Percentiles rank a stretch among this genome's conserved stretches.
phyloP scores from a whole-genome alignment of 1,284 basidiomycete genomes.

The Rhodotorula sp. region DNA sequence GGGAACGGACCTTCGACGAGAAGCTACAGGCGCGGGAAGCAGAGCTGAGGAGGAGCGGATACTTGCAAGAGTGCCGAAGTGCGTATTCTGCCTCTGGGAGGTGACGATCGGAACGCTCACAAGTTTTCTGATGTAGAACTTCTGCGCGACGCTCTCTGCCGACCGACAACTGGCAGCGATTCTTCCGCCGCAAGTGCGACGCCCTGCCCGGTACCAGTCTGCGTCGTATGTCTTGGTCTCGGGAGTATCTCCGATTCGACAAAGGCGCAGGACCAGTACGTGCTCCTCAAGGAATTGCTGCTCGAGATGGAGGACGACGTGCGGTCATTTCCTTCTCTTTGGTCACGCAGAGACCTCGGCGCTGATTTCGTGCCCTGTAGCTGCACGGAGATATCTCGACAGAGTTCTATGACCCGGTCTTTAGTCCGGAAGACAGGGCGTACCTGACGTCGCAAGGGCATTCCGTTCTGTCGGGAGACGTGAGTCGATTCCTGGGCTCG shows the following conservation, averaged over 20 bases:
- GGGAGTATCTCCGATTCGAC: constrained; percentile 34
- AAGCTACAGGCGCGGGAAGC: constrained; percentile 15
- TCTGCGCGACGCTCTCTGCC: constrained; percentile 11
- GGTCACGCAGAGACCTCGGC: too few species aligned
- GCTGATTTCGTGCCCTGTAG: neutral
- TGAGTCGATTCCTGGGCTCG: neutral
- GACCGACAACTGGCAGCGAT: too few species aligned
- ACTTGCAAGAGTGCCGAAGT: constrained; percentile 25
- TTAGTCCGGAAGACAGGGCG: constrained; percentile 17
- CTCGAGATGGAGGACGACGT: constrained; percentile 21
- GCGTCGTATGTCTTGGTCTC: constrained; percentile 35
- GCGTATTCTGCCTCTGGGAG: neutral
- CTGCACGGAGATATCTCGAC: neutral
- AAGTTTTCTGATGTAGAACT: neutral
- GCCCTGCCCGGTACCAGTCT: constrained; percentile 19
- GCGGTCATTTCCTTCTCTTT: neutral
- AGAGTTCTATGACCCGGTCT: constrained; percentile 37
- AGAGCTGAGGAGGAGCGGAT: constrained; percentile 6
- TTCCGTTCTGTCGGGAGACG: constrained; percentile 15
- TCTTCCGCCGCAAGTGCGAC: neutral
- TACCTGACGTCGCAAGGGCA: constrained; percentile 19
- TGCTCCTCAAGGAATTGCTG: constrained; percentile 24
- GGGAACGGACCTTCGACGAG: constrained; percentile 31
- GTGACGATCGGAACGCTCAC: neutral
- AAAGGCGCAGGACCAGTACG: constrained; percentile 40